Percentiles rank a stretch among this genome's conserved stretches.
phyloP scores from a whole-genome alignment of 2,329 filamentous ascomycete genomes.

The Tolypocladium nubicola region DNA sequence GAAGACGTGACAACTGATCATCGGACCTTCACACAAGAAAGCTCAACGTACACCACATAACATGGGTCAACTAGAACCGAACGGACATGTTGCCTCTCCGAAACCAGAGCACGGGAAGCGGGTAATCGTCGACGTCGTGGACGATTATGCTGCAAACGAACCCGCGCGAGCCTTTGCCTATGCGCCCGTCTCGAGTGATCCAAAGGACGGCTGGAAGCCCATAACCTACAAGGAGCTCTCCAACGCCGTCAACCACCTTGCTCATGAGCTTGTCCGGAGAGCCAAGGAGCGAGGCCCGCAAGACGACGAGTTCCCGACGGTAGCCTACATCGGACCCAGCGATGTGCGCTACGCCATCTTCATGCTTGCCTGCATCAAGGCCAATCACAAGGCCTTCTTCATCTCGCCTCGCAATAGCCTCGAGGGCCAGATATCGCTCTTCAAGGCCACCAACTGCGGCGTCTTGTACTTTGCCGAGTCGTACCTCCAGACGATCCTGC shows the following conservation, averaged over 20 bases:
- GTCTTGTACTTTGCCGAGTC: conserved; percentile 19
- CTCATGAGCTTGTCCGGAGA: conserved; percentile 23
- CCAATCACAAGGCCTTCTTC: conserved; percentile 5
- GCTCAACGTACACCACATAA: too few relatives aligned
- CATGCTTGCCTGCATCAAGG: conserved; percentile 7
- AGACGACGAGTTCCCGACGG: conserved; percentile 18
- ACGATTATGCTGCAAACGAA: conserved; percentile 11
- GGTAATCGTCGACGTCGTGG: conserved; percentile 18
- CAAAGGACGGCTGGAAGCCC: conserved; percentile 15
- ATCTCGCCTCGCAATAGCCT: conserved; percentile 7
- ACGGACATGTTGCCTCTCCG: too few relatives aligned
- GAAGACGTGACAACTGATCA: too few relatives aligned
- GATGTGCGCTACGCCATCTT: conserved; percentile 8
- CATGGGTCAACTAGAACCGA: too few relatives aligned
- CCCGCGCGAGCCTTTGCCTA: conserved; percentile 26
- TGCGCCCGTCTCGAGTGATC: conserved; percentile 15
- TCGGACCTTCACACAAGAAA: too few relatives aligned
- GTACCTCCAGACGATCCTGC: conserved; percentile 3
- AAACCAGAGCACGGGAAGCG: conserved; percentile 14
- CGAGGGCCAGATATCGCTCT: conserved; percentile 19
- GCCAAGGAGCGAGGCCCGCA: conserved; percentile 23
- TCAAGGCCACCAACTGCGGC: conserved; percentile 31
- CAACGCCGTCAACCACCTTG: conserved; percentile 18
- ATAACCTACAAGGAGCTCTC: conserved; percentile 15
- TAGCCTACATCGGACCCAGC: conserved; percentile 20